A percentile compares a stretch with the other conserved stretches of the same genome.
phyloP scores from a whole-genome alignment of 345 rosid species.

The Conringia planisiliqua region DNA sequence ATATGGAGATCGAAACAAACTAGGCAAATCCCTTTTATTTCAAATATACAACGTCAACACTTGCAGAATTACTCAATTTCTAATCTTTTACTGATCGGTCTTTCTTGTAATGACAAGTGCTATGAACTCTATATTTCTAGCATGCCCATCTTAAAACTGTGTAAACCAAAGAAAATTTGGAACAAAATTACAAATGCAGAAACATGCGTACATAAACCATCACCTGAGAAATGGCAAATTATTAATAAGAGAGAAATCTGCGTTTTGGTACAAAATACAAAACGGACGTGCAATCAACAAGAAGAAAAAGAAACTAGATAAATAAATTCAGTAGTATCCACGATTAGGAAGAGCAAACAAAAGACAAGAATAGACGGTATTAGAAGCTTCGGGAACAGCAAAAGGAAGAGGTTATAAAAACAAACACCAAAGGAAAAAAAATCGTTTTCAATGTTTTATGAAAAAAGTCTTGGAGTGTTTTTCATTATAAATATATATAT shows the following conservation, averaged over 20 bases:
- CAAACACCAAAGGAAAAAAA: constrained; percentile 35
- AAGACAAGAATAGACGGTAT: constrained; percentile 49
- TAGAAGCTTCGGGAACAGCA: constrained; percentile 31
- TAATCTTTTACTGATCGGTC: neutral
- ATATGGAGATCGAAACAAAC: no score
- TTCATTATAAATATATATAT: no score
- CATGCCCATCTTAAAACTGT: neutral
- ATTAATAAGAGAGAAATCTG: constrained; percentile 5
- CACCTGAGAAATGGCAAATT: neutral
- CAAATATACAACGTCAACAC: no score
- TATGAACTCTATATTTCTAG: neutral
- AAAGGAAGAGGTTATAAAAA: constrained; percentile 37
- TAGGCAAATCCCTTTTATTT: no score
- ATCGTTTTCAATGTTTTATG: no score
- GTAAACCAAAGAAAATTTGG: neutral
- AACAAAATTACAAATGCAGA: neutral
- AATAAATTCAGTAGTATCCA: constrained; percentile 35
- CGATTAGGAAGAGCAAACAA: constrained; percentile 38
- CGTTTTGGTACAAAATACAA: constrained; percentile 5
- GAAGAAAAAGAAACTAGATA: neutral
- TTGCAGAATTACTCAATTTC: no score
- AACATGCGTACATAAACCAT: neutral
- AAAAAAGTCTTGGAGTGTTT: neutral
- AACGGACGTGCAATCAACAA: neutral
- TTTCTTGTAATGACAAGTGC: no score